Conservation (phyloP, 179 eudicot species). For the Camellia oleifera region DNA sequence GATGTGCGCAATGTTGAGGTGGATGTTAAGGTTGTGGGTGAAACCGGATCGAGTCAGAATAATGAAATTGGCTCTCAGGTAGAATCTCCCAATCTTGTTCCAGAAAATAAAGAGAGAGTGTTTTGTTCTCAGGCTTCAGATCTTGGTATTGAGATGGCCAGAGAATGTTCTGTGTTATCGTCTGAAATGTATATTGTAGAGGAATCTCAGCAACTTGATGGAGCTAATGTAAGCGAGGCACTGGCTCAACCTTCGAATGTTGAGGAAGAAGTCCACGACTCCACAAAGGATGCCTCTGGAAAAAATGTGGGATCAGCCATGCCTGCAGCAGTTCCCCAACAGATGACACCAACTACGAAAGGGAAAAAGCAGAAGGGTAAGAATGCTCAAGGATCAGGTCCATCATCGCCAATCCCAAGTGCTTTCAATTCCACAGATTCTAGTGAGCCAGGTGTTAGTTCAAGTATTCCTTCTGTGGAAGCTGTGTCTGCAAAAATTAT, state of each 20-base stretch:
- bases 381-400: constrained; percentile 55
- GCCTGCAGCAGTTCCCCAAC: constrained; percentile 36
- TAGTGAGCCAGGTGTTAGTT: constrained; percentile 47
- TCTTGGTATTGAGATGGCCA: constrained; percentile 70
- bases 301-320: constrained; percentile 37
- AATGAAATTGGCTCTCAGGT: constrained; percentile 36
- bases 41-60: constrained; percentile 45
- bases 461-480: constrained; percentile 41
- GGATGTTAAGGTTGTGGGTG: constrained; percentile 88
- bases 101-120: constrained; percentile 59
- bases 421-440: constrained; percentile 59
- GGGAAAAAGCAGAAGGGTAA: constrained; percentile 72
- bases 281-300: constrained; percentile 35
- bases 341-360: constrained; percentile 39
- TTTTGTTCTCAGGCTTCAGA: constrained; percentile 89
- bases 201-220: constrained; percentile 46
- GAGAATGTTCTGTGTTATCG: constrained; percentile 57
- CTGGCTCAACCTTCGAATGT: constrained; percentile 47
- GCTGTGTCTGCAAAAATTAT: constrained; percentile 40
- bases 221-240: constrained; percentile 35
- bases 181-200: constrained; percentile 47
- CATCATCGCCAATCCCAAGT: constrained; percentile 56
- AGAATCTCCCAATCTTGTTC: constrained; percentile 37
- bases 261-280: constrained; percentile 51
- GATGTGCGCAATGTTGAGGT: constrained; percentile 55